Conservation (phyloP, 2,329 filamentous ascomycete species). For the Didymella pinodella region DNA sequence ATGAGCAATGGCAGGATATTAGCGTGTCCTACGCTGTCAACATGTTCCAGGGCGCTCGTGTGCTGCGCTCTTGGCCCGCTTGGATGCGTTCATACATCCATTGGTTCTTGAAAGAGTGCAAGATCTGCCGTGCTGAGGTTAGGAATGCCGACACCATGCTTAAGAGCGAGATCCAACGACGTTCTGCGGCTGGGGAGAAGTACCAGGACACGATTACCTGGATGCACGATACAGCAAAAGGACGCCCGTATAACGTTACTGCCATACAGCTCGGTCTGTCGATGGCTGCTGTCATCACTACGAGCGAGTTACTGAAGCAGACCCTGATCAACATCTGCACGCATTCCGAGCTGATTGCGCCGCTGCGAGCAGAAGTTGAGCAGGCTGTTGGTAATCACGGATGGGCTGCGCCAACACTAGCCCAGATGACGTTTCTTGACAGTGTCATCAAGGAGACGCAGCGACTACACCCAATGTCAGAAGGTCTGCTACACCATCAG, state of each 20-base stretch:
- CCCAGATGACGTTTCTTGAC: background rate
- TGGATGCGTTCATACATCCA: background rate
- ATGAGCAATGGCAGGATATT: background rate
- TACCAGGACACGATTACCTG: background rate
- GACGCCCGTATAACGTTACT: constrained; percentile 2
- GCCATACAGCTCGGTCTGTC: background rate
- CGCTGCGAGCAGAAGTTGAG: constrained; percentile 1
- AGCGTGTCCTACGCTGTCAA: constrained; percentile 1
- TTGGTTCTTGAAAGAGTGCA: constrained; percentile 1
- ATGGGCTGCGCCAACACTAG: background rate
- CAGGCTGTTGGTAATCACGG: background rate
- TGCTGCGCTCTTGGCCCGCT: background rate
- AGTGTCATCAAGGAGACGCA: constrained; percentile 2
- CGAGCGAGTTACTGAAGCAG: constrained; percentile 1
- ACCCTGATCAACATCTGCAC: background rate
- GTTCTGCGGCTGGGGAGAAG: background rate
- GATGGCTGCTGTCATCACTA: background rate
- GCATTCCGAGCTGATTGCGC: background rate
- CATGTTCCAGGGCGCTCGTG: constrained; percentile 3
- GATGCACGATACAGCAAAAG: background rate
- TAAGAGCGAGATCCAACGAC: background rate
- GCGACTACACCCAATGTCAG: background rate
- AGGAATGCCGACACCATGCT: background rate
- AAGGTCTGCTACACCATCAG: background rate
- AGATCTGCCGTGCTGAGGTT: background rate